Base-by-base conservation (phyloP, 1,284 basidiomycete species). In the Vanrija pseudolonga region DNA sequence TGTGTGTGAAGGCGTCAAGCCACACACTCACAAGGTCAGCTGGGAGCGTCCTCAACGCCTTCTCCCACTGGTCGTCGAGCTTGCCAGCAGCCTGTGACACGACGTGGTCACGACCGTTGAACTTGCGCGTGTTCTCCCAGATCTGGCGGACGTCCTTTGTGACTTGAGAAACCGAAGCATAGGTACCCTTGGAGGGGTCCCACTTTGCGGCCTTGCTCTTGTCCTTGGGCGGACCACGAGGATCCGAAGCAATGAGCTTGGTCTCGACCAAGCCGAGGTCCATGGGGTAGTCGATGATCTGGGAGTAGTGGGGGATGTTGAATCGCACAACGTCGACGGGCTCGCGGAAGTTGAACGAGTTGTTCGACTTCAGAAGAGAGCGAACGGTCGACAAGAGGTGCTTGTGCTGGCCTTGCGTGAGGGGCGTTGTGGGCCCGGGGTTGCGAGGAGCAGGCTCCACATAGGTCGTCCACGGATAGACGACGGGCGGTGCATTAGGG, bases 191-290 rank as follows among this genome's bases (percentile, higher is more conserved):
- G 55, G 62, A 67, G 38, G 59, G 56, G 60, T 76, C 75, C 57
- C 73, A 73, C 43, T 76, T 73, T 47, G 62, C 65, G 28, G 84
- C 85, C 73, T 90, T 91, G 56, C 64, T 71, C 62, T 79, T 73
- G 49, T 74, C 73, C 59, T 74, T 76, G 37, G 72, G 71, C 15
- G 70, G 69, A 6, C 72, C 72, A 18, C 69, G 55, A 4, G 89
- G 88, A 65, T 88, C 89, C 9, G 88, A 88, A 1, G 87, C 84
- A 26, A 75, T 70, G 39, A 97, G 80, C 77, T 97, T 96, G 66
- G 84, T 84, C 76, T 98, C 95, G 59, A 98, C 84, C 20, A 94
- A 96, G n/a, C 85, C 82, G 47, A 99, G 83, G 73, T 98, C 96
- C 90, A 97, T 97, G 0, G 96, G 96, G 32, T 83, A 83, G 67